Evolutionary conservation across 2,329 filamentous ascomycete genomes (phyloP).

Genomic region (Fusarium oligoseptatum): DNA sequence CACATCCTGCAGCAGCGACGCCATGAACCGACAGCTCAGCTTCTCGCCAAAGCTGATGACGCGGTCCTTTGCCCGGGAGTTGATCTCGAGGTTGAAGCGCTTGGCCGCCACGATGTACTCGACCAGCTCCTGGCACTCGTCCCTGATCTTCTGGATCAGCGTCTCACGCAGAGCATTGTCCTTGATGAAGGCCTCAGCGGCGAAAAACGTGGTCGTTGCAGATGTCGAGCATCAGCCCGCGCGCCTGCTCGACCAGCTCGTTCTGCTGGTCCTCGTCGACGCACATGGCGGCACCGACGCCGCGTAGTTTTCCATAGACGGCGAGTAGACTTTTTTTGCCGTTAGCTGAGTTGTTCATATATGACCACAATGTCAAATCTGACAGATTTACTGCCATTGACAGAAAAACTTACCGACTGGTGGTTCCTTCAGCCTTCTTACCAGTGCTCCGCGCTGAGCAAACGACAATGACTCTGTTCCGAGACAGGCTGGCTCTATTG

Average conservation of each 20-base stretch:
- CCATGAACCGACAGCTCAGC: constrained; percentile 92
- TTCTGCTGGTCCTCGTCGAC: constrained; percentile 64
- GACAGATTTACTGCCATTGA: not conserved
- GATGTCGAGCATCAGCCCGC: constrained; percentile 83
- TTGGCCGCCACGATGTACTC: constrained; percentile 77
- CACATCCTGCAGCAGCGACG: constrained; percentile 82
- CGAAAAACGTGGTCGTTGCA: constrained; percentile 83
- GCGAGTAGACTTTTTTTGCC: constrained; percentile 63
- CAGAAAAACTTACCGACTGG: constrained; percentile 79
- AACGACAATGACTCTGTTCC: constrained; percentile 87
- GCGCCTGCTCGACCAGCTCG: constrained; percentile 73
- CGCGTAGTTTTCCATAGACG: constrained; percentile 69
- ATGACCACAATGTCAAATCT: not conserved
- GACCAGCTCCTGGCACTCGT: constrained; percentile 83
- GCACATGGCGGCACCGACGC: constrained; percentile 66
- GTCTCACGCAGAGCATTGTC: constrained; percentile 68
- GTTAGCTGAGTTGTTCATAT: not conserved
- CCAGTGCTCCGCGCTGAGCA: constrained; percentile 96
- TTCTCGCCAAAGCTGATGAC: constrained; percentile 97
- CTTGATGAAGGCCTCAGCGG: constrained; percentile 74
- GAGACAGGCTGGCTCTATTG: constrained; percentile 64
- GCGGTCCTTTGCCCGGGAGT: constrained; percentile 83
- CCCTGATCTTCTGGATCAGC: constrained; percentile 76
- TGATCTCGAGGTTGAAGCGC: constrained; percentile 80
- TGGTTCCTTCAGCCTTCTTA: constrained; percentile 95